phyloP scores from a whole-genome alignment of 805 yeast genomes.

The Metschnikowia rubicola region DNA sequence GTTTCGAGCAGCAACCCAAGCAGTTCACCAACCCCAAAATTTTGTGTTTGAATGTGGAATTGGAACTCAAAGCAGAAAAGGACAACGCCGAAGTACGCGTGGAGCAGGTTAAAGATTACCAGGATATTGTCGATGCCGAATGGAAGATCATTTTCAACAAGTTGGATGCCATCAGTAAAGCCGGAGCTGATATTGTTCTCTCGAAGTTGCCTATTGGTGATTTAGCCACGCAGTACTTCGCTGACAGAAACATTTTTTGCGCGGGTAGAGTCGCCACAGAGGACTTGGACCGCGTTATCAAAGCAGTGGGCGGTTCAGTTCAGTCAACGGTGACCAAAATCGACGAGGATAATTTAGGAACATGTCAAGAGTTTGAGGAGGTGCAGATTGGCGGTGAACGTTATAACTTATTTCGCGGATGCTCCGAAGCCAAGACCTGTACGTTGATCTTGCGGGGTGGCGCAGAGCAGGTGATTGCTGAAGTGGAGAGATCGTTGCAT shows the following conservation, averaged over 20 bases:
- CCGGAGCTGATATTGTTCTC: slow-evolving; percentile 91
- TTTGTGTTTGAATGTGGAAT: slow-evolving; percentile 81
- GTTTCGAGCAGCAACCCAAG: slow-evolving; percentile 98
- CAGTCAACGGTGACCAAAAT: slow-evolving; percentile 76
- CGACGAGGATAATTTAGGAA: slow-evolving; percentile 54
- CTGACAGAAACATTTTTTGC: slow-evolving; percentile 93
- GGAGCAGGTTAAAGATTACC: slow-evolving; percentile 89
- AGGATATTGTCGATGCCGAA: slow-evolving; percentile 97
- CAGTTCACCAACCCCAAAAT: slow-evolving; percentile 75
- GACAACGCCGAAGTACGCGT: slow-evolving; percentile 98
- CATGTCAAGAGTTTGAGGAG: slow-evolving; percentile 70
- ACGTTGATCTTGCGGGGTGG: slow-evolving; percentile 94
- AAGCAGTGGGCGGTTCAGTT: slow-evolving; percentile 90
- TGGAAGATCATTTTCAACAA: slow-evolving; percentile 91
- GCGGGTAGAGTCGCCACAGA: slow-evolving; percentile 91
- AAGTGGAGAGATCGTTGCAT: slow-evolving; percentile 94
- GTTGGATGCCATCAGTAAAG: slow-evolving; percentile 71
- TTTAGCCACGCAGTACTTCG: slow-evolving; percentile 97
- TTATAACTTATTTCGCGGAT: slow-evolving; percentile 87
- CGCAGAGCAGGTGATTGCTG: slow-evolving; percentile 96
- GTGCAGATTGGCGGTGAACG: slow-evolving; percentile 95
- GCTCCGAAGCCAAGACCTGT: slow-evolving; percentile 90
- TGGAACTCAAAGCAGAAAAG: slow-evolving; percentile 96
- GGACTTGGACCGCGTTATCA: slow-evolving; percentile 87
- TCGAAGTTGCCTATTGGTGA: slow-evolving; percentile 97